Base-by-base conservation (phyloP, 495 filamentous ascomycete genomes). In the Neurospora cerealis region DNA sequence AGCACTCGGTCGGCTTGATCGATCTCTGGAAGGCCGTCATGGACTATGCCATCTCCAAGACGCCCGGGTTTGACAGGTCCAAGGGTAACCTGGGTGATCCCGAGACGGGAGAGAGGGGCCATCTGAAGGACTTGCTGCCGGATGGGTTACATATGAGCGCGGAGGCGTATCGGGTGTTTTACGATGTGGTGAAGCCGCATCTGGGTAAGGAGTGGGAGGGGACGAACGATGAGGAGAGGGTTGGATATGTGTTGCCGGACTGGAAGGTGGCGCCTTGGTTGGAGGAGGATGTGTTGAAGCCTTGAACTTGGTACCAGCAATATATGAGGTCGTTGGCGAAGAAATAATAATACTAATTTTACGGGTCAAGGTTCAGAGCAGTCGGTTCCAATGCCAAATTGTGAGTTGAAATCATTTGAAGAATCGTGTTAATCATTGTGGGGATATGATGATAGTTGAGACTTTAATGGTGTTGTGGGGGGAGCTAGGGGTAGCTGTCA, bases 1-100 rank as follows among this genome's bases (percentile, higher is more conserved):
- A 89, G 73, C 81, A 91, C 37, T 77, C 81, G 1, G 79, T 96
- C 8, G 87, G 89, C 3, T 88, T 95, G 5, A 85, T 93, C 21
- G 92, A 97, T 80, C 83, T 97, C 0, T 94, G 91, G 88, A 86
- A 86, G 48, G 88, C 89, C 0, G 86, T 96, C 72, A 91, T 96
- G 88, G 79, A 88, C 21, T 80, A 83, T 42, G 87, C 89, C 36
- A 80, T 82, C 42, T 77, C 74, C 32, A 79, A 80, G 76, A 83
- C 83, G 37, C 80, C 83, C n/a, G 80, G 79, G 21, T 81, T 80
- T 60, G 78, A 86, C 69, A 80, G 77, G 71, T 73, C 78, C 73
- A 78, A 75, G 36, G 82, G 85, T 2, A 77, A 76, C 70, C 78
- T 83, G 34, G 85, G 86, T 11, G 82, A 85, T 73, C 80, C 82